Evolutionary conservation across 2,329 filamentous ascomycete species (phyloP), one percentile per base, ranked within the genome.

Genomic region (Paraconiothyrium sp.): DNA sequence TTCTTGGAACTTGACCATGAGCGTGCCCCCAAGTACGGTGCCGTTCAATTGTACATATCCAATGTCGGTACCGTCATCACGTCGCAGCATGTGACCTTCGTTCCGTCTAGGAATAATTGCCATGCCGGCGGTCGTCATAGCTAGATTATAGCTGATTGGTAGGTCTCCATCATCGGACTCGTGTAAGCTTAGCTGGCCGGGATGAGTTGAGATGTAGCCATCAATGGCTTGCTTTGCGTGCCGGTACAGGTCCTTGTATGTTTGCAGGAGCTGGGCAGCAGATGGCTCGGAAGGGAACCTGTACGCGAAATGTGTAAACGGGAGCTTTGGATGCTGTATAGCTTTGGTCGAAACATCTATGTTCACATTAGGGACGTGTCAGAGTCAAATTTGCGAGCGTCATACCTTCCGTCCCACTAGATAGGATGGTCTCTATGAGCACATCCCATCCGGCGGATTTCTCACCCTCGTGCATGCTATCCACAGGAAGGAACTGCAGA

Each of bases 401-500:
- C 11, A 20, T 27, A 16, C 30, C 32, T 24, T 60, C 54, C 10
- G 61, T 37, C 11, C 43, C 54, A 50, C 51, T 60, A 48, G 65
- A 66, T 22, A 77, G 47, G 39, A 82, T 76, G 14, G 70, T 37
- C 58, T 86, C 84, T 48, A 86, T 81, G n/a, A 87, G 72, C 10
- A 84, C 78, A 24, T 72, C 68, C 85, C 85, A 87, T n/a, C 64
- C 69, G 11, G 70, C 61, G 3, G 70, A 63, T 5, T 73, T 71
- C 14, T 77, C 73, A 34, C 76, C 67, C 11, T 72, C 87, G 39
- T 79, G 82, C 89, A 92, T 92, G 20, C 82, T 79, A 8, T 85
- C 82, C 0, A 92, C 83, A 0, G 89, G 89, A 3, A 93, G 77
- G n/a, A 92, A 83, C 75, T 93, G 90, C 30, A 93, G 76, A 70